A percentile compares a stretch with the other conserved stretches of the same genome.
These are phyloP conservation scores for Populus deltoides DNA, from an alignment of 345 rosid species.

Conservation along the genomic window DNA sequence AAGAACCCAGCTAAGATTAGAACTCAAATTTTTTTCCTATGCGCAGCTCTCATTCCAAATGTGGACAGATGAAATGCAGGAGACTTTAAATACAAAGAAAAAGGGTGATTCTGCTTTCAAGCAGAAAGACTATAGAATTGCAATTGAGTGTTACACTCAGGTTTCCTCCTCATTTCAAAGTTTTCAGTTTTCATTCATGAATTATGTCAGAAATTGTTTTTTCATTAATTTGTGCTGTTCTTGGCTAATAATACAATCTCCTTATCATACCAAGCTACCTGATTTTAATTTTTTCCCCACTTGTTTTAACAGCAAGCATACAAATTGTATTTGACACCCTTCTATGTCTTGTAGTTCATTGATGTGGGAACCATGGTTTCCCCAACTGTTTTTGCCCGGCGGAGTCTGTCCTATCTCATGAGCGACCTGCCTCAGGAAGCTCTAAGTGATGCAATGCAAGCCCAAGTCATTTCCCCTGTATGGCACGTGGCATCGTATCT, in stretches of 20 bases:
- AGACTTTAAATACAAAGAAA: conserved; percentile 77
- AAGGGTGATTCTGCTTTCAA: conserved; percentile 84
- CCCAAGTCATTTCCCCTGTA: conserved; percentile 77
- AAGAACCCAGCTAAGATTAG: not conserved
- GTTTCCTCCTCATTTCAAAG: conserved; percentile 25
- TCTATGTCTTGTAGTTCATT: conserved; percentile 54
- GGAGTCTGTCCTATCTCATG: conserved; percentile 77
- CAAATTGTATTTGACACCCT: not conserved
- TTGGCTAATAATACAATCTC: not conserved
- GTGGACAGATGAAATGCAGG: conserved; percentile 98
- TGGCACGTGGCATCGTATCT: conserved; percentile 90
- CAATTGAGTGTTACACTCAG: conserved; percentile 77
- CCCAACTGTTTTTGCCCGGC: conserved; percentile 77
- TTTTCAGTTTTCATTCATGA: not conserved
- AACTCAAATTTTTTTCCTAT: not conserved
- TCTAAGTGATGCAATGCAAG: conserved; percentile 74
- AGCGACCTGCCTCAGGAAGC: conserved; percentile 78
- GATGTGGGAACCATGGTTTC: conserved; percentile 84
- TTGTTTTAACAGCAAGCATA: not conserved
- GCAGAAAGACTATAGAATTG: conserved; percentile 64
- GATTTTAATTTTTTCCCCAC: not conserved
- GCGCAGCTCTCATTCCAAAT: conserved; percentile 92
- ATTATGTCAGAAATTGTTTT: not conserved
- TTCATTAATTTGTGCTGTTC: not conserved
- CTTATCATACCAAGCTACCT: not conserved